These are phyloP conservation scores for Populus davidiana DNA, from an alignment of 345 rosid genomes.

Conservation along the genomic window DNA sequence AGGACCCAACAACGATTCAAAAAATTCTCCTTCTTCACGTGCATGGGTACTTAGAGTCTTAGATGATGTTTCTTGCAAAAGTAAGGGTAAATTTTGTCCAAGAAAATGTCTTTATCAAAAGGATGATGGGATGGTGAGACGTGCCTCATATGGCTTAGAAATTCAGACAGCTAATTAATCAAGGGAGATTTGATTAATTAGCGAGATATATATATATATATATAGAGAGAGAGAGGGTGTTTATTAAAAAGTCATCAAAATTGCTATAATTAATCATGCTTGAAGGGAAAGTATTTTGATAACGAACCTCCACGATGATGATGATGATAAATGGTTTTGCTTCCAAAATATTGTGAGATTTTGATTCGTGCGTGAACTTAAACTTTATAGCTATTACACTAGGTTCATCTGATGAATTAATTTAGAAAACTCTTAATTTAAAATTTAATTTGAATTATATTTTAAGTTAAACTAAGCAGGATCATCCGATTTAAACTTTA, in stretches of 20 bases:
- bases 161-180: neutral
- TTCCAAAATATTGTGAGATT: neutral
- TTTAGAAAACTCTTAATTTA: too few species aligned
- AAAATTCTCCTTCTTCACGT: conserved; percentile 30
- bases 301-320: neutral
- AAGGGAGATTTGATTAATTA: neutral
- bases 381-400: too few species aligned
- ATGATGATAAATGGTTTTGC: neutral
- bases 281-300: neutral
- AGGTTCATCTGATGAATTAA: too few species aligned
- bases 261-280: neutral
- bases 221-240: neutral
- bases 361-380: too few species aligned
- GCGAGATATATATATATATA: too few species aligned
- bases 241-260: neutral
- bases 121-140: neutral
- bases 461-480: too few species aligned
- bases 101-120: neutral
- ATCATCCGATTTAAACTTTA: too few species aligned
- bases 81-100: neutral
- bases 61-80: neutral
- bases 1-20: conserved; percentile 30
- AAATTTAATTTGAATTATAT: too few species aligned
- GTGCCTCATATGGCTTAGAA: neutral
- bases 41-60: conserved; percentile 8